These are phyloP conservation scores for Monosporascus cannonballus DNA, from an alignment of 2,329 filamentous ascomycete genomes.

Conservation along the genomic window DNA sequence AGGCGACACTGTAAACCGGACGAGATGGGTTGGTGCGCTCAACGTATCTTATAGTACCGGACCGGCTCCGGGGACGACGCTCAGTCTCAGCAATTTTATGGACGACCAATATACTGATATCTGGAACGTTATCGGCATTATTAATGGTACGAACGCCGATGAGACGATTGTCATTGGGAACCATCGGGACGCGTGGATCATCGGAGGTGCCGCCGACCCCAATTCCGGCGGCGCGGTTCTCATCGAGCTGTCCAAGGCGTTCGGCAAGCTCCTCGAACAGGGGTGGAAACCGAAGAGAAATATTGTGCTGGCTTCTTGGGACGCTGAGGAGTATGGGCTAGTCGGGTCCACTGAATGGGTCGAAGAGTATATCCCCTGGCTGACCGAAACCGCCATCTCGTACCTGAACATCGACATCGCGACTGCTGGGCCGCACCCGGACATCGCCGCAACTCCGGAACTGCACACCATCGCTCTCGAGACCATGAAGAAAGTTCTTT, in stretches of 20 bases:
- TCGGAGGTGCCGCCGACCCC: slow-evolving; percentile 78
- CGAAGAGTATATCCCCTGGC: slow-evolving; percentile 74
- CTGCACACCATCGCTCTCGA: slow-evolving; percentile 61
- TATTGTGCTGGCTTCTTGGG: slow-evolving; percentile 69
- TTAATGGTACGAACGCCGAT: slow-evolving; percentile 70
- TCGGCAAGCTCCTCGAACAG: slow-evolving; percentile 61
- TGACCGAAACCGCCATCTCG: slow-evolving; percentile 62
- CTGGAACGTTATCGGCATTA: slow-evolving; percentile 74
- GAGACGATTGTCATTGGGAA: slow-evolving; percentile 77
- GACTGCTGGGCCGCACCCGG: slow-evolving; percentile 49
- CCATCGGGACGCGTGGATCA: slow-evolving; percentile 78
- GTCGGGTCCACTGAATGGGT: slow-evolving; percentile 83
- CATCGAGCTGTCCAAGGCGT: slow-evolving; percentile 68
- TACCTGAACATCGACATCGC: slow-evolving; percentile 81
- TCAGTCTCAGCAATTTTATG: slow-evolving; percentile 64
- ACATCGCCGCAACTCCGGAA: slow-evolving; percentile 56
- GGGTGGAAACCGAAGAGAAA: slow-evolving; percentile 79
- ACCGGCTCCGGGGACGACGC: slow-evolving; percentile 46
- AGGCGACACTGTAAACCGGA: slow-evolving; percentile 57
- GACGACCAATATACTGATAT: slow-evolving; percentile 64
- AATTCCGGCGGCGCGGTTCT: slow-evolving; percentile 74
- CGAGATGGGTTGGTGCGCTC: slow-evolving; percentile 50
- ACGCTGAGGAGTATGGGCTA: slow-evolving; percentile 72
- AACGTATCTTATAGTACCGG: slow-evolving; percentile 38
- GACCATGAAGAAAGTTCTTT: slow-evolving; percentile 53